Evolutionary conservation across 352 stramenopile species (phyloP).

Genomic region (Phytophthora gonapodyides): DNA sequence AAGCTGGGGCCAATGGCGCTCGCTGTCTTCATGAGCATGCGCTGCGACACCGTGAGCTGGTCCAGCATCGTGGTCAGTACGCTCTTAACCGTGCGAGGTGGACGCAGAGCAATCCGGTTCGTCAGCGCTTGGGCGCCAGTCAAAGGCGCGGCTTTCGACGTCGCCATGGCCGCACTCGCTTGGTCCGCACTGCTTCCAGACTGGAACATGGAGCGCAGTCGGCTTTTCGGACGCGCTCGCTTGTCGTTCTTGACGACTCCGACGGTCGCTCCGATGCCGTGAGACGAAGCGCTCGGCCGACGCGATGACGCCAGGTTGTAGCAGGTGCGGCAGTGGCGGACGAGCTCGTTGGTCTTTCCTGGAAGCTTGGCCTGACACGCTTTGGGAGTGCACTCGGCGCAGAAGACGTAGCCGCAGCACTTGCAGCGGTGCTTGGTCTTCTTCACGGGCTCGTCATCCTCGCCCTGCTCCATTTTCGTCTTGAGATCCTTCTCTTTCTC

Average conservation of each 20-base stretch:
- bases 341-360: conserved; percentile 55
- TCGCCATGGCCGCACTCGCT: conserved; percentile 16
- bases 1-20: conserved; percentile 80
- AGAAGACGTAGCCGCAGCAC: conserved; percentile 87
- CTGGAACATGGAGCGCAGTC: conserved; percentile 72
- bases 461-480: conserved; percentile 17
- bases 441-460: conserved; percentile 10
- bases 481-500: conserved; percentile 13
- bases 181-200: conserved; percentile 28
- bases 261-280: conserved; percentile 45
- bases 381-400: conserved; percentile 71
- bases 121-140: conserved; percentile 53
- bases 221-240: conserved; percentile 40
- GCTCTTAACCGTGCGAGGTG: conserved; percentile 81
- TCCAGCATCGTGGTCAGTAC: conserved; percentile 85
- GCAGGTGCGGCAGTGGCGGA: conserved; percentile 77
- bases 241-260: conserved; percentile 32
- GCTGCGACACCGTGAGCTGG: conserved; percentile 80
- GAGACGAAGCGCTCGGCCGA: conserved; percentile 51
- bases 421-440: conserved; percentile 76
- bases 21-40: conserved; percentile 89
- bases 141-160: conserved; percentile 12
- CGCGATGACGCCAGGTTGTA: conserved; percentile 79
- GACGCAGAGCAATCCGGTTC: conserved; percentile 67
- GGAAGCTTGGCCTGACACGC: conserved; percentile 74